Conservation (phyloP, 805 yeast genomes). For the Diddensiella transvaalensis region DNA sequence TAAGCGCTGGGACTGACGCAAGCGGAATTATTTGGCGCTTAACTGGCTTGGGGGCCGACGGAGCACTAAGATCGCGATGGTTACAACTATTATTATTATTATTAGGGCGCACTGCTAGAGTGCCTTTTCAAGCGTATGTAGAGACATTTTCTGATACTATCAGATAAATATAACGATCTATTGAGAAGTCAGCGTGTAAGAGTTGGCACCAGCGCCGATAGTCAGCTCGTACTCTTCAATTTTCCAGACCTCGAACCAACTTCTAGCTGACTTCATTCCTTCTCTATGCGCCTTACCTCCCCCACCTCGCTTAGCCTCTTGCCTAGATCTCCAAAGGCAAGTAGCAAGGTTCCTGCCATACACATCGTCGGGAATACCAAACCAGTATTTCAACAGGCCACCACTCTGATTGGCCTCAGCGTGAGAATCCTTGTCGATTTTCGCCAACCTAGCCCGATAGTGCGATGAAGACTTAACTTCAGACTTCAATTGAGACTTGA, state of each 20-base stretch:
- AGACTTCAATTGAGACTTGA: slow-evolving; percentile 32
- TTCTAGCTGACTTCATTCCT: slow-evolving; percentile 33
- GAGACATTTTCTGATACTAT: too few species aligned
- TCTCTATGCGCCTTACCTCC: slow-evolving; percentile 35
- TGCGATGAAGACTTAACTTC: slow-evolving; percentile 30
- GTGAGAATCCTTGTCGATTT: slow-evolving; percentile 36
- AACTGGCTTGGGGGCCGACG: too few species aligned
- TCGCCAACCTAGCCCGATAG: slow-evolving; percentile 30
- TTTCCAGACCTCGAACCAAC: slow-evolving; percentile 38
- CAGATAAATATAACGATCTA: too few species aligned
- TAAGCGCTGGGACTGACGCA: not conserved
- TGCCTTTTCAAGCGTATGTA: too few species aligned
- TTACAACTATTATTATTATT: too few species aligned
- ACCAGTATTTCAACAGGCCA: slow-evolving; percentile 41
- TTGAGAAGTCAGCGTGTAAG: slow-evolving; percentile 5
- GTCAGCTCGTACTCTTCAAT: slow-evolving; percentile 35
- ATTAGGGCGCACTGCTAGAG: too few species aligned
- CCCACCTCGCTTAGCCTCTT: slow-evolving; percentile 37
- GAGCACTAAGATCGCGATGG: too few species aligned
- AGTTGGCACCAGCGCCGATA: slow-evolving; percentile 16
- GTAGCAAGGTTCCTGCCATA: slow-evolving; percentile 39
- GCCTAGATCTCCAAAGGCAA: slow-evolving; percentile 37
- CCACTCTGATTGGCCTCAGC: slow-evolving; percentile 38
- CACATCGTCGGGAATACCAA: slow-evolving; percentile 36
- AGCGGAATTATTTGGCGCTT: too few species aligned